Conservation (phyloP, 1,284 basidiomycete genomes). For the Microbotryum saponariae region DNA sequence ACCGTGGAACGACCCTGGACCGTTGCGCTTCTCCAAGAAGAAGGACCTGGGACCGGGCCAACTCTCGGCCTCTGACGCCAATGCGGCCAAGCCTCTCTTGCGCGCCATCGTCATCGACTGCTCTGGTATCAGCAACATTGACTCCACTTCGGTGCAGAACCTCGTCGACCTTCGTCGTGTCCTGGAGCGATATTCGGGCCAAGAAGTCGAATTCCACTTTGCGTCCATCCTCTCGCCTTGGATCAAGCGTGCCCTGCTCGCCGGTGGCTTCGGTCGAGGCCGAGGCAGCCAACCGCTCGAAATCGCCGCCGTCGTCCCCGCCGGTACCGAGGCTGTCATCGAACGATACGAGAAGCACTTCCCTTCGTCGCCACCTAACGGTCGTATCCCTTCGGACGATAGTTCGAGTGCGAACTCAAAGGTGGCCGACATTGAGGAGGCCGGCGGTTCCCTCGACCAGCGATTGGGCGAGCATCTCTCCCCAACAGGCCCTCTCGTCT, state of each 20-base stretch:
- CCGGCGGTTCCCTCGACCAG: constrained; percentile 3
- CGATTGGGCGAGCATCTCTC: constrained; percentile 6
- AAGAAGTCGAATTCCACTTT: constrained; percentile 77
- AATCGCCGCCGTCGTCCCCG: constrained; percentile 62
- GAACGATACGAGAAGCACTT: constrained; percentile 7
- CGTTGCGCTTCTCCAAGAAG: constrained; percentile 45
- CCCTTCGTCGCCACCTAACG: constrained; percentile 6
- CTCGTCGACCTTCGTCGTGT: constrained; percentile 80
- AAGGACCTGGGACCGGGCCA: background rate
- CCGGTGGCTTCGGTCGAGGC: constrained; percentile 69
- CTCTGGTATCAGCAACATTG: constrained; percentile 61
- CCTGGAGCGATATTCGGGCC: constrained; percentile 78
- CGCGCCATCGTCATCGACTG: constrained; percentile 89
- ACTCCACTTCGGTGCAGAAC: constrained; percentile 83
- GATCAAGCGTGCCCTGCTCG: constrained; percentile 81
- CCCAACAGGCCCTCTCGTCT: constrained; percentile 45
- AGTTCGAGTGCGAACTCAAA: constrained; percentile 18
- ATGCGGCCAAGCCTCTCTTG: constrained; percentile 56
- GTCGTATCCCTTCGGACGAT: constrained; percentile 12
- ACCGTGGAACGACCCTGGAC: constrained; percentile 79
- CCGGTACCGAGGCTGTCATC: constrained; percentile 25
- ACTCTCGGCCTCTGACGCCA: constrained; percentile 28
- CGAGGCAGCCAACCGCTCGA: constrained; percentile 48
- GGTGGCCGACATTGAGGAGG: constrained; percentile 20
- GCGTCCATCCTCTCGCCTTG: constrained; percentile 82